Evolutionary conservation across 257 asterid species (phyloP).

Genomic region (Linderniella brevidens): DNA sequence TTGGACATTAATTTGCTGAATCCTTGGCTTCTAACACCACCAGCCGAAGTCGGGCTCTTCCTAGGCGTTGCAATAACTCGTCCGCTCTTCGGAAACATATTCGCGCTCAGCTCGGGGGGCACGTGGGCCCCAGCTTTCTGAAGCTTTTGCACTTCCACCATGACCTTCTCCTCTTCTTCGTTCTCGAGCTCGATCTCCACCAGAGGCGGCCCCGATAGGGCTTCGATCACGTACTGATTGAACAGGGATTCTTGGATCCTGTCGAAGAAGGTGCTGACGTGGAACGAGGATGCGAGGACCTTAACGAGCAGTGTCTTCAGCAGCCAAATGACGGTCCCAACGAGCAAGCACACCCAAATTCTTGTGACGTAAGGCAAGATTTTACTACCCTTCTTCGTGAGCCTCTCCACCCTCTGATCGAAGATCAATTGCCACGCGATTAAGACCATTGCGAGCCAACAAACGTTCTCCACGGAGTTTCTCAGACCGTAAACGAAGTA

Average conservation of each 20-base stretch:
- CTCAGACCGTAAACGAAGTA: slow-evolving; percentile 78
- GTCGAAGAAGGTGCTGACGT: slow-evolving; percentile 68
- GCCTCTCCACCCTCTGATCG: slow-evolving; percentile 36
- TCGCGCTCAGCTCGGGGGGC: slow-evolving; percentile 55
- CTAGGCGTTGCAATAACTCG: slow-evolving; percentile 36
- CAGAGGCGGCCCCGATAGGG: slow-evolving; percentile 60
- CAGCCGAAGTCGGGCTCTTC: slow-evolving; percentile 26
- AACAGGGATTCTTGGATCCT: slow-evolving; percentile 73
- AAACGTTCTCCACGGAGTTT: slow-evolving; percentile 66
- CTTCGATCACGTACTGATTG: slow-evolving; percentile 61
- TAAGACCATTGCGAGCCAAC: slow-evolving; percentile 63
- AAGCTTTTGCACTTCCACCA: slow-evolving; percentile 60
- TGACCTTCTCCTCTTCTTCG: slow-evolving; percentile 61
- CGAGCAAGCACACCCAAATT: slow-evolving; percentile 69
- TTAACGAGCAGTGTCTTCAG: slow-evolving; percentile 61
- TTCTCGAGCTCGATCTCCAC: slow-evolving; percentile 44
- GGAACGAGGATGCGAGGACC: slow-evolving; percentile 73
- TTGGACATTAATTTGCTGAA: slow-evolving; percentile 30
- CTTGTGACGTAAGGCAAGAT: slow-evolving; percentile 42
- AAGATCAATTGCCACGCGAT: slow-evolving; percentile 73
- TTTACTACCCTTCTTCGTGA: slow-evolving; percentile 17
- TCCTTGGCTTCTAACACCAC: slow-evolving; percentile 23
- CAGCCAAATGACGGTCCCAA: slow-evolving; percentile 68
- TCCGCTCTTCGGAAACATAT: slow-evolving; percentile 38
- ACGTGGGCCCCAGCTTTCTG: slow-evolving; percentile 65